Evolutionary conservation across 2,329 filamentous ascomycete genomes (phyloP).

Genomic region (Fusarium nygamai): DNA sequence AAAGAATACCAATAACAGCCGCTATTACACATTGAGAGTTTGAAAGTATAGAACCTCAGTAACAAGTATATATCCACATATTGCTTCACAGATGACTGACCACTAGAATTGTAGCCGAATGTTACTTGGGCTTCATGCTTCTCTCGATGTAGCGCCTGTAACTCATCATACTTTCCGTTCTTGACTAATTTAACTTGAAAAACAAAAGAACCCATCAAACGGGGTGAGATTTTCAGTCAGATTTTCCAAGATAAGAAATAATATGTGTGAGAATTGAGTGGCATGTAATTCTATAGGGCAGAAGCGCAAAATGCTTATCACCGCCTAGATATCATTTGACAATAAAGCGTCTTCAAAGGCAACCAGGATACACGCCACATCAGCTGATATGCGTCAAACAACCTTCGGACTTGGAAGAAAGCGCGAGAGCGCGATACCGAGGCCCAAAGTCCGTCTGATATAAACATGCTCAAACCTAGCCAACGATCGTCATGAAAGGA

Average conservation of each 20-base stretch:
- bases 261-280: neutral
- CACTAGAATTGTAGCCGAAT: neutral
- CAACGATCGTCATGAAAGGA: neutral
- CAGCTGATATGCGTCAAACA: conserved; percentile 12
- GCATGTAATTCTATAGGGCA: neutral
- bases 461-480: neutral
- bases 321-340: neutral
- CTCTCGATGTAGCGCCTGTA: neutral
- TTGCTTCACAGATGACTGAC: neutral
- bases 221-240: neutral
- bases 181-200: neutral
- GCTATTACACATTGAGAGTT: neutral
- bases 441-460: neutral
- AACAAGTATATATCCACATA: neutral
- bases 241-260: neutral
- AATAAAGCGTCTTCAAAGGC: neutral
- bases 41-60: neutral
- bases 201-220: neutral
- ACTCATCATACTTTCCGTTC: neutral
- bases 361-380: neutral
- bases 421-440: conserved; percentile 6
- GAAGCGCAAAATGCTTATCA: neutral
- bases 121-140: neutral
- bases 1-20: neutral
- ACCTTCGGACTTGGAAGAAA: conserved; percentile 20